These are phyloP conservation scores for Penicillium concentricum DNA, from an alignment of 2,329 filamentous ascomycete species.

Conservation along the genomic window DNA sequence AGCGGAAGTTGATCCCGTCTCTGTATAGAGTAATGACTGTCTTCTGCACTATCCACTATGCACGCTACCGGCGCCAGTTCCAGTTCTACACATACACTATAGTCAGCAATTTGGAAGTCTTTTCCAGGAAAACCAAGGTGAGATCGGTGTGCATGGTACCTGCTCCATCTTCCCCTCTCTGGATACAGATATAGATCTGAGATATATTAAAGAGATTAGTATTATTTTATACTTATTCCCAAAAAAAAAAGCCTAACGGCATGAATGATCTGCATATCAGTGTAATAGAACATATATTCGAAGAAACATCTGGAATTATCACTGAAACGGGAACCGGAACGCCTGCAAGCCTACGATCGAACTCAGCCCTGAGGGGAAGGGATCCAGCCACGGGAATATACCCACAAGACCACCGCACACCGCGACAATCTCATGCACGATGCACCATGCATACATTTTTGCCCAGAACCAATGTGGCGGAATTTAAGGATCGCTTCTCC, in stretches of 20 bases:
- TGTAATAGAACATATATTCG: not conserved
- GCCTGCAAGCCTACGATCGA: not conserved
- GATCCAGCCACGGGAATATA: not conserved
- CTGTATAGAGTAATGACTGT: not conserved
- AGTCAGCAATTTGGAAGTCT: not conserved
- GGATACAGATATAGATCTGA: not conserved
- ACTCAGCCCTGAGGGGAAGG: not conserved
- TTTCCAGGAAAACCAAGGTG: not conserved
- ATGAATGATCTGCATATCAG: not conserved
- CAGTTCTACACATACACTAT: not conserved
- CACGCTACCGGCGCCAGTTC: not conserved
- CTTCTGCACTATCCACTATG: not conserved
- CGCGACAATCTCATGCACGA: constrained; percentile 2
- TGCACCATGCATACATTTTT: not conserved
- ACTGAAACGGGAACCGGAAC: not conserved
- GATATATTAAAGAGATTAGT: no score
- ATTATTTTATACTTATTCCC: not conserved
- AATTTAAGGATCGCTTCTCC: not conserved
- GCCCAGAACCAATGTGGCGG: constrained; percentile 9
- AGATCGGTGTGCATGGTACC: not conserved
- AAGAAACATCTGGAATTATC: not conserved
- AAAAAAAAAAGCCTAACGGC: not conserved
- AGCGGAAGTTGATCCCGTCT: not conserved
- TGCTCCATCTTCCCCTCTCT: not conserved
- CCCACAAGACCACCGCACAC: not conserved